Base-by-base conservation (phyloP, 2,329 filamentous ascomycete genomes). In the Lecanoromycetidae sp. region DNA sequence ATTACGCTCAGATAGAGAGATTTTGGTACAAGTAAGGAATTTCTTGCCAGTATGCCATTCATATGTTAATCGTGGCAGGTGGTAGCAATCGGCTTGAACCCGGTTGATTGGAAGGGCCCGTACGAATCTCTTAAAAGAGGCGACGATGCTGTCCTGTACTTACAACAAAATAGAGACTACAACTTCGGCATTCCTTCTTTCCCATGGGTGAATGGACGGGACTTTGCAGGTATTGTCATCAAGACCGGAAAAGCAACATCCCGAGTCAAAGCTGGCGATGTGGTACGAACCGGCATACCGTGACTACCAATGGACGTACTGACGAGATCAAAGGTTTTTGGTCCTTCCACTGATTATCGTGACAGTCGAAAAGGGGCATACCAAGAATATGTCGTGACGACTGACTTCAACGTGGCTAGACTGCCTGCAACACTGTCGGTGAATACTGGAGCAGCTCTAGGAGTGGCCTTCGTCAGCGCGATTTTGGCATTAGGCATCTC, bases 31-130 rank as follows among this genome's bases (percentile, higher is more conserved):
- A 57, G 73, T 64, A 56, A 26, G 37, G 13, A 27, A 29, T 25
- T 23, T 35, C 1, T n/a, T 15, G 2, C 19, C 30, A 13, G 15
- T n/a, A 20, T 46, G 4, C n/a, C 17, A 13, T 8, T 9, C 22
- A 9, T 17, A 12, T 20, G 23, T 17, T 10, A 10, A 17, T 6
- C 15, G 6, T 52, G 22, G 2, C 46, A 64, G 62, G 67, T 78
- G 1, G 66, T 72, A 30, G 75, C 75, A 10, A 79, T 85, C 55
- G 82, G 83, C 0, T 64, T 87, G 30, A 87, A 87, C 56, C 84
- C 84, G 0, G 82, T 87, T 46, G 84, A 85, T 59, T 84, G 78
- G 78, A 84, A 84, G 66, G 74, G 77, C 50, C 78, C 80, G 80
- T 83, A 66, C 55, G 76, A 69, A 9, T 46, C 12, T 32, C 30